Percentiles rank a stretch among this genome's conserved stretches.
phyloP scores from a whole-genome alignment of 805 yeast genomes.

The Zygotorulaspora danielsina region DNA sequence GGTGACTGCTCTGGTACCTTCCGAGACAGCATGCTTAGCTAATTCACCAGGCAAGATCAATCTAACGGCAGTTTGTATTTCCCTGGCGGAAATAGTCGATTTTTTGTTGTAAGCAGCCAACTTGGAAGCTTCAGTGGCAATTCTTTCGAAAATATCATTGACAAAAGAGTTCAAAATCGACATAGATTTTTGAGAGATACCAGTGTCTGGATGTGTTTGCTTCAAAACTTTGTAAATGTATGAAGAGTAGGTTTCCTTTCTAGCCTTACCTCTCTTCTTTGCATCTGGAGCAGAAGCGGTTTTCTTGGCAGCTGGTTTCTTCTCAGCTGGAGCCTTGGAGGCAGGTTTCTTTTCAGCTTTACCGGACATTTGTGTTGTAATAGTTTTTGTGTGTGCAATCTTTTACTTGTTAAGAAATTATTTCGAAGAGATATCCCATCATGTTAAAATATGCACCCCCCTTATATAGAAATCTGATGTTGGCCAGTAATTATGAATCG shows the following conservation, averaged over 20 bases:
- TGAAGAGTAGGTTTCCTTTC: constrained; percentile 97
- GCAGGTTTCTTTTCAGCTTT: constrained; percentile 47
- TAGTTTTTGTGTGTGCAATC: constrained; percentile 1
- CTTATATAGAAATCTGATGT: too few relatives aligned
- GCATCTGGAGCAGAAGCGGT: constrained; percentile 75
- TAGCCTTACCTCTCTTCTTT: constrained; percentile 90
- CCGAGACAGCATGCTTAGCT: constrained; percentile 97
- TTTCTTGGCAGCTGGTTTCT: constrained; percentile 91
- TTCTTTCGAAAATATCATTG: constrained; percentile 96
- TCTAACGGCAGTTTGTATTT: constrained; percentile 98
- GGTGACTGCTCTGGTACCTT: constrained; percentile 98
- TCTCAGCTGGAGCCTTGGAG: constrained; percentile 96
- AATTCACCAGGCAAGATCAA: constrained; percentile 97
- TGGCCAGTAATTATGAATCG: too few relatives aligned
- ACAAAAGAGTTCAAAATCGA: constrained; percentile 98
- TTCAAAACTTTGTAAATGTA: constrained; percentile 97
- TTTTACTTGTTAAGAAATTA: neutral
- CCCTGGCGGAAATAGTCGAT: constrained; percentile 96
- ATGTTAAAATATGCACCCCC: too few relatives aligned
- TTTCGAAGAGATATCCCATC: too few relatives aligned
- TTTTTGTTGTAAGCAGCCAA: constrained; percentile 98
- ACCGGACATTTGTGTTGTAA: constrained; percentile 14
- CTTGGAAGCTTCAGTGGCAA: constrained; percentile 96
- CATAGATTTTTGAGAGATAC: constrained; percentile 98
- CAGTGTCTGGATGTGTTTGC: constrained; percentile 99